Evolutionary conservation across 164 flowering plant genomes (phyloP), one percentile per base, ranked within the genome.

Genomic region (Houttuynia cordata): DNA sequence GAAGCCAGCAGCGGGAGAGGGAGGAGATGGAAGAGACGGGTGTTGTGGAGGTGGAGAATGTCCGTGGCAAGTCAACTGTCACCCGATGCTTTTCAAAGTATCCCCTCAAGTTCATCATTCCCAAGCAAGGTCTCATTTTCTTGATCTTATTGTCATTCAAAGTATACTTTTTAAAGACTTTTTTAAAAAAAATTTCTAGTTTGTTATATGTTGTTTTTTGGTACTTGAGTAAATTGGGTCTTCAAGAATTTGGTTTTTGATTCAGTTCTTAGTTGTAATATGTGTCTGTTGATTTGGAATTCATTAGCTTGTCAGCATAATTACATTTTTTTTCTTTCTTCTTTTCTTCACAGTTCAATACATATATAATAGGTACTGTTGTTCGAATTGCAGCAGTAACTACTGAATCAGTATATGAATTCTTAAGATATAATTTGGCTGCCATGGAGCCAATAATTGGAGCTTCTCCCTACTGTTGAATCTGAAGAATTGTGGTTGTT

Each of bases 91-190:
- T 84, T 74, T 86, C 91, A 0, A 82, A 82, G 61, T 93, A 88
- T 64, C 99, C 99, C 17, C 86, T 93, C 78, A 93, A 91, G 71
- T 83, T 93, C 77, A 90, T 93, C 57, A 52, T 79, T 52, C 97
- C 99, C 55, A 76, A 62, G n/a, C 23, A 93, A 90, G 95, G 99
- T 89, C 49, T 24, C 20, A 18, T 42, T 39, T 34, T 34, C 39
- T 49, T 22, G 57, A 2, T 10, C 18, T 10, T 42, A 30, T 42
- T 42, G 8, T 42, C 49, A 10, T 10, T 42, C 49, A 42, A 4
- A 10, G 17, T 42, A 10, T 8, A 5, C 9, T 10, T 42, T 14
- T 10, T 10, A 1, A 1, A 42, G n/a, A n/a, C n/a, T n/a, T n/a
- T 30, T 30, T 30, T 30, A 30, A 30, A 2, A 2, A 30, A 6